Conservation (phyloP, 164 flowering plant species). For the Chimonanthus salicifolius region DNA sequence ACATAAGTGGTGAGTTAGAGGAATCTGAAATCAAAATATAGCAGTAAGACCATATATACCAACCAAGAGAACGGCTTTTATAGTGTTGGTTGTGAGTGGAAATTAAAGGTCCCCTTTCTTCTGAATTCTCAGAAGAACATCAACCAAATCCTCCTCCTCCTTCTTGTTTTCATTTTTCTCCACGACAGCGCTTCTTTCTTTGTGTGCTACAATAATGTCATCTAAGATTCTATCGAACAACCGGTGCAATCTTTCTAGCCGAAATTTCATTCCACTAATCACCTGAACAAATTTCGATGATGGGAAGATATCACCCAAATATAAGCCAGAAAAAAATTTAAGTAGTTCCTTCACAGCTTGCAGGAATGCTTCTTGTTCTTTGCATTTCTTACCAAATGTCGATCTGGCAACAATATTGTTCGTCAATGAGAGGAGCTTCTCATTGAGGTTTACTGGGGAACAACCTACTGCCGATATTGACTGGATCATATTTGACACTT, state of each 20-base stretch:
- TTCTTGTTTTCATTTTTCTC: too few relatives aligned
- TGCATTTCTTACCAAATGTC: conserved; percentile 17
- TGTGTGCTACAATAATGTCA: conserved; percentile 6
- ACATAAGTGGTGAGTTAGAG: too few relatives aligned
- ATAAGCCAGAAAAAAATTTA: conserved; percentile 20
- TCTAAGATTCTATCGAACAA: conserved; percentile 1
- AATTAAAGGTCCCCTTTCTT: not conserved
- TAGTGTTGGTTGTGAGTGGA: conserved; percentile 10
- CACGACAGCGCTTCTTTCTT: too few relatives aligned
- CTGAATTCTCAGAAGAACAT: conserved; percentile 11
- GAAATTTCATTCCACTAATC: conserved; percentile 2
- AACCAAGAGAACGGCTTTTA: conserved; percentile 18
- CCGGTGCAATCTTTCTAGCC: not conserved
- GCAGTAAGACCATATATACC: not conserved
- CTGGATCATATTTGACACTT: conserved; percentile 12
- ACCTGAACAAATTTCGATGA: not conserved
- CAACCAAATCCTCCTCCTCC: conserved; percentile 10
- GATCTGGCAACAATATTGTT: conserved; percentile 11
- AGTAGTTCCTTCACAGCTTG: conserved; percentile 5
- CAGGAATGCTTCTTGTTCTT: conserved; percentile 23
- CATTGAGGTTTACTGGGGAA: conserved; percentile 16
- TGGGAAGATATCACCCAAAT: conserved; percentile 26
- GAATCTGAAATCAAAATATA: too few relatives aligned
- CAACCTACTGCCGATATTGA: conserved; percentile 8
- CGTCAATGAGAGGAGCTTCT: not conserved